These are phyloP conservation scores for Lignosus rhinocerotis DNA, from an alignment of 1,284 basidiomycete genomes.

Conservation along the genomic window DNA sequence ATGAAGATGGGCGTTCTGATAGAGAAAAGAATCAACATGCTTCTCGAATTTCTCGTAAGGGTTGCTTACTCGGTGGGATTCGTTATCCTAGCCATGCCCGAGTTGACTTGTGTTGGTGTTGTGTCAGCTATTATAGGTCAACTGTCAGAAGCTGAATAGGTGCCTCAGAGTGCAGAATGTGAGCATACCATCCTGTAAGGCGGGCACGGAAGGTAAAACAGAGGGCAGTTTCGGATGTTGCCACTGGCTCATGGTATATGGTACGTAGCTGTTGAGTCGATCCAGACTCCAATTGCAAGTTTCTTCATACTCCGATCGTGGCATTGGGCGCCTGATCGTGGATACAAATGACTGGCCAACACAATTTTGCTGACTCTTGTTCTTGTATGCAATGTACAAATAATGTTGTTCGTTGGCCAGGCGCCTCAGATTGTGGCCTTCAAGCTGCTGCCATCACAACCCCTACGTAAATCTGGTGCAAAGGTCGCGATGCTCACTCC, in stretches of 20 bases:
- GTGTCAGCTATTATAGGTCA: slow-evolving; percentile 39
- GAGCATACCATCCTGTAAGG: slow-evolving; percentile 33
- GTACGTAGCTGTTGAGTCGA: too few species aligned
- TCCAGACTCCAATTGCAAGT: too few species aligned
- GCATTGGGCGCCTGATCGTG: too few species aligned
- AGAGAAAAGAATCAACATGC: not conserved
- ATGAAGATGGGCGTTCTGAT: slow-evolving; percentile 66
- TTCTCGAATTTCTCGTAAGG: not conserved
- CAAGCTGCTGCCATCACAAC: too few species aligned
- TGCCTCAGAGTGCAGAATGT: not conserved
- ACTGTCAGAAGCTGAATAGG: not conserved
- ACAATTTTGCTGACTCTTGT: too few species aligned
- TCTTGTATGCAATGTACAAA: too few species aligned
- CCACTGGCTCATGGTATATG: slow-evolving; percentile 26
- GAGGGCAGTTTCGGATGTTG: slow-evolving; percentile 31
- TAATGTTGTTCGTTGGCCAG: too few species aligned
- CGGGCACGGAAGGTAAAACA: slow-evolving; percentile 32
- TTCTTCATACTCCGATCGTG: too few species aligned
- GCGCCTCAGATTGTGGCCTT: too few species aligned
- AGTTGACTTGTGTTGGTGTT: slow-evolving; percentile 47
- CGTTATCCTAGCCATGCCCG: slow-evolving; percentile 51
- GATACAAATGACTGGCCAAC: too few species aligned
- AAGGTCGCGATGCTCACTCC: slow-evolving; percentile 22
- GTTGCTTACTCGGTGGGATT: slow-evolving; percentile 50
- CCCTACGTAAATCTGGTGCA: too few species aligned